Evolutionary conservation across 768 basidiomycete genomes (phyloP), one percentile per base, ranked within the genome.

Genomic region (Hortiboletus campestris): DNA sequence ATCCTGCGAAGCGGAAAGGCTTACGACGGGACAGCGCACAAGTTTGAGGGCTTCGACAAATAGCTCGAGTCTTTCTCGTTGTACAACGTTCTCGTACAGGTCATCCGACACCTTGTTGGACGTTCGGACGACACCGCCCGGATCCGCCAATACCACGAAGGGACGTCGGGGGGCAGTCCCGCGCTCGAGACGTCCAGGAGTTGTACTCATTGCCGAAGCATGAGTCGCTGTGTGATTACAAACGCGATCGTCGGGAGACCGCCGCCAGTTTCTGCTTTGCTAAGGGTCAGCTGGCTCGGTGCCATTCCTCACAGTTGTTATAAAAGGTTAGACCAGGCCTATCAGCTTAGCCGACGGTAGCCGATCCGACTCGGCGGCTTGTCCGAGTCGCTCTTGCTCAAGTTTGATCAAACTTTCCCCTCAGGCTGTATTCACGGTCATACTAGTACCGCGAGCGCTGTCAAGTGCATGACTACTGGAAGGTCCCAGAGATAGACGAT

Each of bases 141-240:
- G n/a, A 86, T 74, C 6, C 83, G 74, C 84, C 82, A 84, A 62
- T 80, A 85, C 81, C 81, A 85, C 13, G 80, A 78, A 16, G 84
- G 66, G 6, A 85, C 81, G 55, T 79, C 77, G 8, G 76, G 75
- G 6, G 80, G 70, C 1, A 81, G 70, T 8, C 74, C 74, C 1
- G 84, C 82, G 32, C 81, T 82, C 0, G 83, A 83, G 1, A 84
- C 80, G 63, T 84, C 83, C 7, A 84, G 76, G 6, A 84, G 75
- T 63, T 84, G 84, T 36, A 4, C 35, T 36, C 80, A 81, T 36
- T 80, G 78, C 8, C 62, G 63, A n/a, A 78, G 72, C 46, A 81
- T 57, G 45, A 80, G 73, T 17, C 76, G 72, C 49, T 71, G 70
- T 1, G 80, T 78, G n/a, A 82, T 75, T 29, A 67, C 65, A 38